Percentiles rank a stretch among this genome's conserved stretches.
Conservation (phyloP, 192 early-diverging fungal species). For the Gonapodya sp. region DNA sequence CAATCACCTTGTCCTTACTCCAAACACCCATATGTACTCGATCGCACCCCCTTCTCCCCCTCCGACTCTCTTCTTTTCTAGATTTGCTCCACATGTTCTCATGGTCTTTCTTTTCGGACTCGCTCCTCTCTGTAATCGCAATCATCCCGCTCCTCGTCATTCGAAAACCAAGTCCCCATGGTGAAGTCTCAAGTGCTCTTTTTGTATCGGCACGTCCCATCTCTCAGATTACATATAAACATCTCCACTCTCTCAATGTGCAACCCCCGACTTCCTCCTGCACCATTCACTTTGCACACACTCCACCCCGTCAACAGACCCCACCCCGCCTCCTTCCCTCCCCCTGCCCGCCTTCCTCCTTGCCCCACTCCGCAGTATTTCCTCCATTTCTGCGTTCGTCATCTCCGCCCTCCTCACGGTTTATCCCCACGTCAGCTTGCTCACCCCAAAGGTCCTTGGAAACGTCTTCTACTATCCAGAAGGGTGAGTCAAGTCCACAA, state of each 20-base stretch:
- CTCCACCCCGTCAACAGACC: too few species aligned
- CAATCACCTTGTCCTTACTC: not conserved
- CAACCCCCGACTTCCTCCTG: too few species aligned
- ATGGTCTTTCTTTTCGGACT: not conserved
- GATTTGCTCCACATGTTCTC: not conserved
- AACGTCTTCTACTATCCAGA: not conserved
- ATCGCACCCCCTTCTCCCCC: not conserved
- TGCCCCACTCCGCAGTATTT: not conserved
- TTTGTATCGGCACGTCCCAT: not conserved
- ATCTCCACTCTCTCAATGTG: too few species aligned
- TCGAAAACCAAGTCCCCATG: too few species aligned
- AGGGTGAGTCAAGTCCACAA: too few species aligned
- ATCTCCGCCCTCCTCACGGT: not conserved
- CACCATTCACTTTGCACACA: too few species aligned
- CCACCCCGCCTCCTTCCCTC: not conserved
- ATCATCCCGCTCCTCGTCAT: not conserved
- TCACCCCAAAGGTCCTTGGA: not conserved
- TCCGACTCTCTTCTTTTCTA: not conserved
- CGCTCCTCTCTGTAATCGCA: not conserved
- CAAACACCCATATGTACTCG: not conserved
- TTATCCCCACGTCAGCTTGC: not conserved
- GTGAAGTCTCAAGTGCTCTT: too few species aligned
- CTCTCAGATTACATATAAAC: too few species aligned
- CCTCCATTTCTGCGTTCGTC: not conserved
- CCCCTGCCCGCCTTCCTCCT: not conserved